A percentile compares a stretch with the other conserved stretches of the same genome.
These are phyloP conservation scores for Fraxinus latifolia DNA, from an alignment of 305 asterid species.

Conservation along the genomic window DNA sequence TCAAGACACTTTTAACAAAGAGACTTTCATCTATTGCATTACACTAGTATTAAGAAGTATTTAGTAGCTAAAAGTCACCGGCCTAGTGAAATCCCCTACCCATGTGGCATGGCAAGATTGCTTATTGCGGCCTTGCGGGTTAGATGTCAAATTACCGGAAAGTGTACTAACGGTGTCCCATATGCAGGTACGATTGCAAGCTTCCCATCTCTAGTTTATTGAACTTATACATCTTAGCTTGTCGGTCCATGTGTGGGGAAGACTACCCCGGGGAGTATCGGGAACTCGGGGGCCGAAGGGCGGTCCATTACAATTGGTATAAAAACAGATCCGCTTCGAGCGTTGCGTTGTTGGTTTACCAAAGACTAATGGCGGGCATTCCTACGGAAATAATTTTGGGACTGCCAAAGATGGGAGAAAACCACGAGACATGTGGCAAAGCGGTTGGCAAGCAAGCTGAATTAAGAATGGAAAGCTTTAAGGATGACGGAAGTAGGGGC, in stretches of 20 bases:
- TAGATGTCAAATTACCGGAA: too few species aligned
- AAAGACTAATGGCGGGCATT: background rate
- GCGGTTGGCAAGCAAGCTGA: background rate
- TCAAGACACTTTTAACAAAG: background rate
- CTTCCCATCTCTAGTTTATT: too few species aligned
- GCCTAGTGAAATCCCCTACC: too few species aligned
- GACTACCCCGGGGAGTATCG: background rate
- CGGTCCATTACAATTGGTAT: background rate
- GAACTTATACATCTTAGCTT: background rate
- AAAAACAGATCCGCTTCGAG: background rate
- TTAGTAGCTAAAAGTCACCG: background rate
- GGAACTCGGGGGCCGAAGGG: background rate
- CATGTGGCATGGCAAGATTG: too few species aligned
- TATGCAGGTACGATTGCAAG: too few species aligned
- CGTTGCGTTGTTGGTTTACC: background rate
- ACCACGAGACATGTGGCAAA: too few species aligned
- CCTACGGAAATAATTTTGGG: background rate
- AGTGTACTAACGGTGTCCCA: too few species aligned
- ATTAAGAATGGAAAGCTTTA: background rate
- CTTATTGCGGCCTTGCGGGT: too few species aligned
- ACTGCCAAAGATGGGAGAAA: too few species aligned
- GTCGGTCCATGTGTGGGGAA: background rate
- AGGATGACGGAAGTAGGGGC: background rate
- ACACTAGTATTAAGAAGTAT: background rate
- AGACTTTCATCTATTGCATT: background rate